Percentiles rank a stretch among this genome's conserved stretches.
Evolutionary conservation across 2,329 filamentous ascomycete genomes (phyloP).

Genomic region (Apiospora malaysiana): DNA sequence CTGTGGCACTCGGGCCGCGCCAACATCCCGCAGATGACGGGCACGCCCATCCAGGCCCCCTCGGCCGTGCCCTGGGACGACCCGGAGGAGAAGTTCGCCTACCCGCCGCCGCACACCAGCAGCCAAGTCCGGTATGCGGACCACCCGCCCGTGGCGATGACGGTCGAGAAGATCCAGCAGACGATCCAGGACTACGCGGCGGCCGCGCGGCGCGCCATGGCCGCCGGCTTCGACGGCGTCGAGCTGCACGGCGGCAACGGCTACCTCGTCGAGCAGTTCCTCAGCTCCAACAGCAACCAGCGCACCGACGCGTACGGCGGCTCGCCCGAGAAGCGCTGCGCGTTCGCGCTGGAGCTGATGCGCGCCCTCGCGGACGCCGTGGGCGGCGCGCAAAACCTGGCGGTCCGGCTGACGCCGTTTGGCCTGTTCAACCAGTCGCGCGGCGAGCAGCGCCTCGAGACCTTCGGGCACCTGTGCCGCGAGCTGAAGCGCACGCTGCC

Average conservation of each 20-base stretch:
- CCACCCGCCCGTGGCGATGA: slow-evolving; percentile 47
- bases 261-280: slow-evolving; percentile 32
- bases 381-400: slow-evolving; percentile 36
- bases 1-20: slow-evolving; percentile 64
- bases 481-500: slow-evolving; percentile 42
- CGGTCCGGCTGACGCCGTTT: slow-evolving; percentile 44
- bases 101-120: slow-evolving; percentile 27
- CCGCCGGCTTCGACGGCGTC: slow-evolving; percentile 58
- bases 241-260: slow-evolving; percentile 39
- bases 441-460: slow-evolving; percentile 52
- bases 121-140: slow-evolving; percentile 31
- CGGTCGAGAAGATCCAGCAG: slow-evolving; percentile 36
- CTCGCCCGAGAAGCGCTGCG: slow-evolving; percentile 37
- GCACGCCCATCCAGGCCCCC: slow-evolving; percentile 25
- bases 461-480: slow-evolving; percentile 51
- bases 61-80: slow-evolving; percentile 28
- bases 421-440: slow-evolving; percentile 52
- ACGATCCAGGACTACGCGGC: slow-evolving; percentile 35
- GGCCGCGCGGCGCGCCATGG: slow-evolving; percentile 32
- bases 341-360: slow-evolving; percentile 40
- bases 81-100: slow-evolving; percentile 31
- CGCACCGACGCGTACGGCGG: slow-evolving; percentile 41
- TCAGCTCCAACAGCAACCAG: slow-evolving; percentile 35
- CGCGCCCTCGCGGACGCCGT: slow-evolving; percentile 37
- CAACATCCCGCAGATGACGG: slow-evolving; percentile 30